Evolutionary conservation across 257 asterid species (phyloP).

Genomic region (Fraxinus cuspidata): DNA sequence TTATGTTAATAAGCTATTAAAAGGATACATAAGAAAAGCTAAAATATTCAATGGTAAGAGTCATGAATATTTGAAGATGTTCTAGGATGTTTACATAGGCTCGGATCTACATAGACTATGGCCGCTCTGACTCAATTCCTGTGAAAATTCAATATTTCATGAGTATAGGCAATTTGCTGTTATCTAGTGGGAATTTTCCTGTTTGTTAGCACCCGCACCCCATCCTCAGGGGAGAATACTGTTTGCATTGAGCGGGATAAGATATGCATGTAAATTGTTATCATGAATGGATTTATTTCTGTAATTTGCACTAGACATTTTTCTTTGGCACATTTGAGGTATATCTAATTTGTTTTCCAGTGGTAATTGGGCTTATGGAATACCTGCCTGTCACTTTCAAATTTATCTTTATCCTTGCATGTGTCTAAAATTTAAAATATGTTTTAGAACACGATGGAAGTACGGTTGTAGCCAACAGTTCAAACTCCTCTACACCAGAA

Average conservation of each 20-base stretch:
- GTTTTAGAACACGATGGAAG: conserved; percentile 45
- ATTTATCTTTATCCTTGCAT: conserved; percentile 7
- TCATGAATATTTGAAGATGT: neutral
- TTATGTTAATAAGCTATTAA: neutral
- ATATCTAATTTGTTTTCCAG: conserved; percentile 1
- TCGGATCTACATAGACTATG: neutral
- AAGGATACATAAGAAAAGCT: neutral
- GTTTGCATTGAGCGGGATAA: conserved; percentile 17
- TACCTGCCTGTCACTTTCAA: neutral
- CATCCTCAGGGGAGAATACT: neutral
- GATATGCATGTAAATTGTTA: conserved; percentile 11
- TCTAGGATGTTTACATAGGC: neutral
- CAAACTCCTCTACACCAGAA: conserved; percentile 37
- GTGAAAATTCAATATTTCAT: neutral
- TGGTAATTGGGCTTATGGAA: neutral
- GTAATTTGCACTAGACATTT: neutral
- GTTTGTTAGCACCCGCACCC: neutral
- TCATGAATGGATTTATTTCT: neutral
- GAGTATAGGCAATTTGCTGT: neutral
- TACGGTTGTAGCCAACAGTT: conserved; percentile 37
- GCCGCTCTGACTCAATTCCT: neutral
- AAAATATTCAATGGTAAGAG: neutral
- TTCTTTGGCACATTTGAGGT: neutral
- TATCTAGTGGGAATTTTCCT: neutral
- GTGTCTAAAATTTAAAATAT: conserved; percentile 22